phyloP scores from a whole-genome alignment of 73 alveolate species.

The Blepharisma stoltei region DNA sequence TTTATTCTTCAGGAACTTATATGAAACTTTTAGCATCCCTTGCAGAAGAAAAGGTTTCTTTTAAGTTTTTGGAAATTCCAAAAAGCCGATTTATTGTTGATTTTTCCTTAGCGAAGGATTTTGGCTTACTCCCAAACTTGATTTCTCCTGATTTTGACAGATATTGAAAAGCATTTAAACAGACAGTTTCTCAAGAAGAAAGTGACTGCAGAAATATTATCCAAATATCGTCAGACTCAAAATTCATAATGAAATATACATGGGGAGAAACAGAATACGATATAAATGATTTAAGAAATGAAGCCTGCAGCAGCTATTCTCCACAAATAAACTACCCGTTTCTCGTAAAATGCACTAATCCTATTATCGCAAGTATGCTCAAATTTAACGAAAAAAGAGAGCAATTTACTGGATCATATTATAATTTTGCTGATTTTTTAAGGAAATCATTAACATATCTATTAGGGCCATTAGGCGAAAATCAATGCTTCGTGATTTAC shows the following conservation, averaged over 20 bases:
- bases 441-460: background rate
- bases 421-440: background rate
- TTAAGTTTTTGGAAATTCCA: background rate
- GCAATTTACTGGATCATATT: background rate
- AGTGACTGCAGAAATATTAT: background rate
- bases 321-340: background rate
- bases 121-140: slow-evolving; percentile 18
- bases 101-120: background rate
- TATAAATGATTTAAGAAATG: background rate
- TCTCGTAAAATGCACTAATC: background rate
- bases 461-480: background rate
- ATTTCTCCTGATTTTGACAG: background rate
- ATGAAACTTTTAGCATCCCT: slow-evolving; percentile 3
- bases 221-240: background rate
- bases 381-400: background rate
- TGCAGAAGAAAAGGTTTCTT: background rate
- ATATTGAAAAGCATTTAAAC: slow-evolving; percentile 8
- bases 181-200: background rate
- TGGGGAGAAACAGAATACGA: slow-evolving; percentile 28
- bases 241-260: background rate
- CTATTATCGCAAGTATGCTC: background rate
- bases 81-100: background rate
- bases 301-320: background rate
- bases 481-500: background rate
- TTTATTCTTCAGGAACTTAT: background rate